These are phyloP conservation scores for Colletotrichum sp. DNA, from an alignment of 2,329 filamentous ascomycete species.

Conservation along the genomic window DNA sequence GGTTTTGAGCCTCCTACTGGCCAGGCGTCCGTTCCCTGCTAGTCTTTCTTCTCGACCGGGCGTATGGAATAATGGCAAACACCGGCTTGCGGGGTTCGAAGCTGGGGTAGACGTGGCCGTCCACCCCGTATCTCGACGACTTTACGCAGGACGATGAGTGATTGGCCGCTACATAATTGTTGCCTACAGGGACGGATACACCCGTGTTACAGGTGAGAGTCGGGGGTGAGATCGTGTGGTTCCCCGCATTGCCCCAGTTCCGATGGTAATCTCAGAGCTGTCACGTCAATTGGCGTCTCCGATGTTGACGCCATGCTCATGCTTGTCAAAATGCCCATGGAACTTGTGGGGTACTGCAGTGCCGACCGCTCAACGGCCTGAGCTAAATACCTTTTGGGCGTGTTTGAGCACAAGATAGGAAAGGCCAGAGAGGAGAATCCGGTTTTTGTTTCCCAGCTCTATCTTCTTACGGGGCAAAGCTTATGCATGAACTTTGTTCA, in stretches of 20 bases:
- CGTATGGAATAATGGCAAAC: background rate
- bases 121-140: background rate
- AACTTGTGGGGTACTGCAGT: background rate
- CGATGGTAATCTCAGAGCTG: background rate
- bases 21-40: background rate
- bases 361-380: background rate
- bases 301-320: background rate
- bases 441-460: background rate
- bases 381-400: background rate
- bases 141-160: fast-evolving
- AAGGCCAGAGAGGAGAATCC: background rate
- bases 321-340: background rate
- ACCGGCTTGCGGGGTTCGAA: background rate
- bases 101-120: background rate
- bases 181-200: background rate
- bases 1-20: background rate
- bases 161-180: background rate
- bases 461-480: background rate
- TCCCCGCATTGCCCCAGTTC: background rate
- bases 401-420: background rate
- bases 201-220: background rate
- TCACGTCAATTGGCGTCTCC: background rate
- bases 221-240: background rate
- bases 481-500: background rate
- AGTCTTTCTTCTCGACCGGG: background rate